Evolutionary conservation across 148 eudicot genomes (phyloP), one percentile per base, ranked within the genome.

Genomic region (Chenopodium quinoa): DNA sequence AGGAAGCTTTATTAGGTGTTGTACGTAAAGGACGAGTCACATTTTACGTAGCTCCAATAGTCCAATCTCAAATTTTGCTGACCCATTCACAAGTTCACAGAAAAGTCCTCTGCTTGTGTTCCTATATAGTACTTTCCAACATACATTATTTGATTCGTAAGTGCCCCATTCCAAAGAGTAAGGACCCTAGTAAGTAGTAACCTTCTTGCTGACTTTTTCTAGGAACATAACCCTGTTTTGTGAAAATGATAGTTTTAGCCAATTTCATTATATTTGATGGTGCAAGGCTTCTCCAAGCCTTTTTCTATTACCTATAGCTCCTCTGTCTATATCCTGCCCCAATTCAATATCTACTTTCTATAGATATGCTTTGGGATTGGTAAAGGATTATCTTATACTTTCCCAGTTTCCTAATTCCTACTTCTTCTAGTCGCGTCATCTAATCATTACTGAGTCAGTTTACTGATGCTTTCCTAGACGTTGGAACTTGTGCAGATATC

Each of bases 301-400:
- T 50, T 50, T 50, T 17, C n/a, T 74, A 50, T 27, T 7, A 23
- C 56, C 81, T 68, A 40, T 74, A 48, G 71, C 34, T 52, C 76
- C 13, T 68, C 69, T 60, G 50, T 50, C 52, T 65, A 60, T 58
- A 40, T 69, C 76, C 70, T 47, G 23, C 73, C 60, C 58, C 19
- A 62, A 64, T 40, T 63, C 62, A 64, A 47, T 71, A 63, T 80
- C 47, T 60, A 75, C 79, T 83, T 75, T 79, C 37, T 79, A 25
- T 11, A 58, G 70, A 82, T 82, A 58, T 60, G 69, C 80, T 76
- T 82, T 82, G 76, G 80, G 86, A 84, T 84, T 60, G 40, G 46
- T 76, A 80, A 75, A 58, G 47, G 40, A 75, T 80, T 75, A 83
- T 79, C 63, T 31, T 68, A 11, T 16, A 76, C 79, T 82, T 76